A percentile compares a stretch with the other conserved stretches of the same genome.
These are phyloP conservation scores for Trichoderma sp. DNA, from an alignment of 2,329 filamentous ascomycete species.

Conservation along the genomic window DNA sequence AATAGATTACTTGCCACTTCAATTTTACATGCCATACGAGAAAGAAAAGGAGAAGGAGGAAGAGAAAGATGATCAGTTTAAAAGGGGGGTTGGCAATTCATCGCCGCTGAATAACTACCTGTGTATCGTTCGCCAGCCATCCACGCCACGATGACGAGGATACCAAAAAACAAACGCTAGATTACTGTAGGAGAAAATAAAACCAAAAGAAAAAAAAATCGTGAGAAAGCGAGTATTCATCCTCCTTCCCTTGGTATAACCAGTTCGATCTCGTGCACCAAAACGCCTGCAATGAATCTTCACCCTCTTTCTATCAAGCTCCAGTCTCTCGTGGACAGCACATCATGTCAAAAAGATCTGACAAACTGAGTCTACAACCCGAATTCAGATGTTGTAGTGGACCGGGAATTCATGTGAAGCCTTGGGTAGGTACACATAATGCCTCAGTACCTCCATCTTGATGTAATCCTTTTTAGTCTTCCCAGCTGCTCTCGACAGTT, in stretches of 20 bases:
- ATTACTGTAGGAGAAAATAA: slow-evolving; percentile 25
- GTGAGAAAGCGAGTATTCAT: slow-evolving; percentile 15
- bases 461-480: slow-evolving; percentile 60
- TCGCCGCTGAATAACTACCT: neutral
- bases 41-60: neutral
- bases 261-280: slow-evolving; percentile 37
- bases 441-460: neutral
- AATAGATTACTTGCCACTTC: neutral
- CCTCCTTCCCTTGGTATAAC: slow-evolving; percentile 35
- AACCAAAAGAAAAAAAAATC: slow-evolving; percentile 16
- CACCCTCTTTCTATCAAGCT: neutral
- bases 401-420: neutral
- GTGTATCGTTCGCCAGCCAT: neutral
- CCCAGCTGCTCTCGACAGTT: slow-evolving; percentile 99
- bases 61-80: neutral
- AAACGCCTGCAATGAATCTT: slow-evolving; percentile 35
- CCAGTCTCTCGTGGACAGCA: neutral
- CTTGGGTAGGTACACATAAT: neutral
- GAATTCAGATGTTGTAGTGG: neutral
- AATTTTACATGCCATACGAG: neutral
- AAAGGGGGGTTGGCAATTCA: neutral
- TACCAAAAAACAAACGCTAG: slow-evolving; percentile 8
- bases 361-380: neutral
- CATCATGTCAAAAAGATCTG: neutral
- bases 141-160: neutral